Evolutionary conservation across 1,284 basidiomycete genomes (phyloP), one percentile per base, ranked within the genome.

Genomic region (Coniophora puteana): DNA sequence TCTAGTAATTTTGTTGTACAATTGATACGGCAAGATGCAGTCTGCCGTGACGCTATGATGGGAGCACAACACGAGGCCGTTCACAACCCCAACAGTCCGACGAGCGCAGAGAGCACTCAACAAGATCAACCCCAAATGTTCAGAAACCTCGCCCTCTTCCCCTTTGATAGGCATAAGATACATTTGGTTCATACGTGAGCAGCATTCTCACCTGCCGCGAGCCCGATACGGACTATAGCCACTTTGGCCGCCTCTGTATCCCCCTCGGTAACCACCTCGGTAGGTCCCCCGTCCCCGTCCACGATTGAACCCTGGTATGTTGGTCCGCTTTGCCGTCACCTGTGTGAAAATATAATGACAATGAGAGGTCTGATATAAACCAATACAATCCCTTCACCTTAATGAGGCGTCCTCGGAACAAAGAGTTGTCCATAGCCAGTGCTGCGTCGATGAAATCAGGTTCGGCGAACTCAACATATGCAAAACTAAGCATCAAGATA

Each of bases 401-500:
- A 63, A 99, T 87, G 59, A 94, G 67, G 49, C 95, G 80, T 23
- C 93, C 93, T 39, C 89, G 81, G 77, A 99, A 98, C 54, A 95
- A 68, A 23, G 89, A 93, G 56, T 98, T 94, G 66, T 99, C 92
- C 71, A 99, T 78, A n/a, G 93, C 84, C 51, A 95, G 61, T 14
- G 96, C 94, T 50, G 93, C 89, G 53, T 93, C 88, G 42, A 99
- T 89, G 50, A 91, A 82, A 43, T 89, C 83, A n/a, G 93, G 77
- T 55, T 97, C 93, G 52, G 96, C 83, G 63, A 99, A 99, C 65
- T 99, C 96, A 39, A 99, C 93, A 68, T 99, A 99, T 38, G 95
- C 95, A 69, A 90, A 99, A 35, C 93, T 96, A 54, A 17, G 41
- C 28, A 40, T 27, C 8, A 20, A 37, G 35, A 43, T 36, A 27